A percentile compares a stretch with the other conserved stretches of the same genome.
These are phyloP conservation scores for Zanthoxylum bungeanum DNA, from an alignment of 345 rosid genomes.

Conservation along the genomic window DNA sequence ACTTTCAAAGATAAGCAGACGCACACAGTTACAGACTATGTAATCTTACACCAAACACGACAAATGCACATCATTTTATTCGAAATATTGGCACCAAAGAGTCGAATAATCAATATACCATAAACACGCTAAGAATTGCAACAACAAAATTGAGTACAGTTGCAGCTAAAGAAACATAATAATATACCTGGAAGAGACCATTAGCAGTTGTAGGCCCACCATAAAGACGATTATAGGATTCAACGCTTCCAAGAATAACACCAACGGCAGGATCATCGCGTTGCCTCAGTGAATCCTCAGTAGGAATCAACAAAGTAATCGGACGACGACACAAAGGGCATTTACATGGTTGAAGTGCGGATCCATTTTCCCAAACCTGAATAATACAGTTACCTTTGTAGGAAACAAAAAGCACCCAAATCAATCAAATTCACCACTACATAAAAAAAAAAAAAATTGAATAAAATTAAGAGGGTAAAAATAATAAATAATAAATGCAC, in stretches of 20 bases:
- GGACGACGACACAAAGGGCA: slow-evolving; percentile 90
- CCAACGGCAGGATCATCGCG: slow-evolving; percentile 42
- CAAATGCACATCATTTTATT: neutral
- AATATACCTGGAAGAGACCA: slow-evolving; percentile 60
- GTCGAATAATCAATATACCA: neutral
- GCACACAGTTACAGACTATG: too few relatives aligned
- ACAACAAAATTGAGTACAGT: neutral
- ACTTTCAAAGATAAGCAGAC: neutral
- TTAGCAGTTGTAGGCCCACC: slow-evolving; percentile 39
- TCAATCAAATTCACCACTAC: neutral
- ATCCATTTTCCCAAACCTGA: slow-evolving; percentile 83
- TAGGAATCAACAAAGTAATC: slow-evolving; percentile 76
- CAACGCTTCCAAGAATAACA: slow-evolving; percentile 48
- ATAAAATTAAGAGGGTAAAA: neutral
- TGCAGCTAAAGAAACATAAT: neutral
- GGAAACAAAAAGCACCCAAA: neutral
- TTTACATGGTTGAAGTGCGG: slow-evolving; percentile 64
- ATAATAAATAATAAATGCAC: slow-evolving; percentile 26
- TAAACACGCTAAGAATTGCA: neutral
- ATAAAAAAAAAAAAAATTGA: too few relatives aligned
- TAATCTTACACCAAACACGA: neutral
- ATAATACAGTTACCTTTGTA: slow-evolving; percentile 72
- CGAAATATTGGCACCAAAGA: neutral
- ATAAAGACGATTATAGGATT: slow-evolving; percentile 69
- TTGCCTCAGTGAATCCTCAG: slow-evolving; percentile 49